Evolutionary conservation across 2,329 filamentous ascomycete genomes (phyloP), one percentile per base, ranked within the genome.

Genomic region (Leptographium flavum): DNA sequence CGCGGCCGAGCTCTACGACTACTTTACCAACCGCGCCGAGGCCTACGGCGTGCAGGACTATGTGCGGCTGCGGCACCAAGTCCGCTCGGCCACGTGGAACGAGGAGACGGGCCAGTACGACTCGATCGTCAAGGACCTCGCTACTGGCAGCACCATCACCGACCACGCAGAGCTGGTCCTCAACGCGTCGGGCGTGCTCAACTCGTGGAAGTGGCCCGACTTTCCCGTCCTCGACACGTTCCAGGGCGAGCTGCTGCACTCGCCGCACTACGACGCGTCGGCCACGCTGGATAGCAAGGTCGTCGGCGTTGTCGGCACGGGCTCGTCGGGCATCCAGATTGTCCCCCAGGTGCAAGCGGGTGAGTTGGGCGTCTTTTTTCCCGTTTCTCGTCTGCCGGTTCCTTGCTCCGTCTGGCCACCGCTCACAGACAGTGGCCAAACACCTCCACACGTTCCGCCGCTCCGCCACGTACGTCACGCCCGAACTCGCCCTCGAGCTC

Each of bases 61-160:
- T 47, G 25, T 27, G 6, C 25, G 25, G 17, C 3, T n/a, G 9
- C 11, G 63, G 45, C 63, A 63, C 28, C 59, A 64, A 45, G 66
- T 72, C 1, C 55, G 64, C 31, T 62, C 60, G 39, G 64, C 60
- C 4, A 53, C 47, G 2, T 73, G 69, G 70, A 58, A 69, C 48
- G 63, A 65, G 47, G 46, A 56, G 6, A 55, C 53, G 19, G 62
- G 62, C 4, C 54, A 62, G 14, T 70, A 67, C 65, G 51, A 53
- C 47, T 48, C 61, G 41, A 56, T 53, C 11, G 50, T 63, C 27
- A 53, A 59, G 49, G 56, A 60, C 43, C 53, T 51, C 23, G 39
- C 46, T 3, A 56, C 47, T 40, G 52, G 55, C 43, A 46, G 41
- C 25, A 50, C 50, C 10, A 47, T 54, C 46, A 48, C 45, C 39